phyloP scores from a whole-genome alignment of 2,329 filamentous ascomycete species.

The Exophiala spinifera region DNA sequence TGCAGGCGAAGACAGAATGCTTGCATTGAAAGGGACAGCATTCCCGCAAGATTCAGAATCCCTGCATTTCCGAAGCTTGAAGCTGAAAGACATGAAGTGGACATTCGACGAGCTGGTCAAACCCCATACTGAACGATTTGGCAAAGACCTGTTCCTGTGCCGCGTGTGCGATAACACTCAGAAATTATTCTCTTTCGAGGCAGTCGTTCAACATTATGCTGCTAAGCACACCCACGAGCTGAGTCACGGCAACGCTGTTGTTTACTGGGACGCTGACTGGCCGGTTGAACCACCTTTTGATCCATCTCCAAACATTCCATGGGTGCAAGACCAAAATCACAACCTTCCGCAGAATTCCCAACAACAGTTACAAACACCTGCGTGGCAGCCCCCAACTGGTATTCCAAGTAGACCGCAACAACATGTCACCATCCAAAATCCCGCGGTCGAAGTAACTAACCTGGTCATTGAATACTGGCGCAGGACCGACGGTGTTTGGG shows the following conservation, averaged over 20 bases:
- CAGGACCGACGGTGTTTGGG: constrained; percentile 56
- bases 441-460: constrained; percentile 53
- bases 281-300: constrained; percentile 71
- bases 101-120: constrained; percentile 75
- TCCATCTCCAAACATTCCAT: constrained; percentile 50
- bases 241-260: constrained; percentile 68
- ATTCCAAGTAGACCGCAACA: background rate
- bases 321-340: constrained; percentile 11
- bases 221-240: constrained; percentile 73
- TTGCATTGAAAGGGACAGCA: constrained; percentile 40
- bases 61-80: constrained; percentile 53
- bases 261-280: constrained; percentile 80
- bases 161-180: constrained; percentile 62
- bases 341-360: background rate
- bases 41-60: constrained; percentile 52
- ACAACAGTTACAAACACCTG: background rate
- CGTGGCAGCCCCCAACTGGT: background rate
- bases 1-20: constrained; percentile 53
- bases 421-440: constrained; percentile 30
- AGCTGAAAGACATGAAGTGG: constrained; percentile 83
- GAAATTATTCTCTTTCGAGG: constrained; percentile 73
- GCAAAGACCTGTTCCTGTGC: constrained; percentile 74
- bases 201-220: constrained; percentile 77
- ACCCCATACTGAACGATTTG: constrained; percentile 61
- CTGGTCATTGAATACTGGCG: constrained; percentile 64